Conservation (phyloP, 2,329 filamentous ascomycete species). For the Aspergillus carbonarius region DNA sequence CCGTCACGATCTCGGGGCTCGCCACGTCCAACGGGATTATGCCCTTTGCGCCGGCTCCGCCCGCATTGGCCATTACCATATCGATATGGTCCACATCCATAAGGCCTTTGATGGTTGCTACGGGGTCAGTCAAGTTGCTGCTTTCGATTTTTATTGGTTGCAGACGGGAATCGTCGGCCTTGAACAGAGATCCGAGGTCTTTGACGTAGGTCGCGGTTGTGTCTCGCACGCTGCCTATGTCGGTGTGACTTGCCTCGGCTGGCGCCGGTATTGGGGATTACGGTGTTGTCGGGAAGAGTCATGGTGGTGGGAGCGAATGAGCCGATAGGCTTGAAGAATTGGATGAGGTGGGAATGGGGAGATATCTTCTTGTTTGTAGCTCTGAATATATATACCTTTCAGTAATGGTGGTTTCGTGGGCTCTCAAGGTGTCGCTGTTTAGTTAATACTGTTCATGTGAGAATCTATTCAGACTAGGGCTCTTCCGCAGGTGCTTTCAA, state of each 20-base stretch:
- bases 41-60: not conserved
- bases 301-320: too few relatives aligned
- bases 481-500: too few relatives aligned
- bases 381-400: too few relatives aligned
- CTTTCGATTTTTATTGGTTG: not conserved
- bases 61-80: not conserved
- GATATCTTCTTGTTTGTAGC: too few relatives aligned
- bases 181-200: not conserved
- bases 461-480: too few relatives aligned
- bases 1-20: not conserved
- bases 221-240: slow-evolving; percentile 1
- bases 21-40: not conserved
- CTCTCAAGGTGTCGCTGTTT: too few relatives aligned
- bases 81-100: not conserved
- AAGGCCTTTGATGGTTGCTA: not conserved
- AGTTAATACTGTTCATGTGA: too few relatives aligned
- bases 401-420: too few relatives aligned
- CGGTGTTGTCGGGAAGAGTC: not conserved
- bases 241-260: slow-evolving; percentile 3
- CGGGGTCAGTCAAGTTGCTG: not conserved
- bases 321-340: too few relatives aligned
- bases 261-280: slow-evolving; percentile 6
- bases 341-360: too few relatives aligned
- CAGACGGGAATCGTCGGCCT: not conserved
- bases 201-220: not conserved